Percentiles rank a stretch among this genome's conserved stretches.
These are phyloP conservation scores for Starmerella apis DNA, from an alignment of 805 yeast species.

Conservation along the genomic window DNA sequence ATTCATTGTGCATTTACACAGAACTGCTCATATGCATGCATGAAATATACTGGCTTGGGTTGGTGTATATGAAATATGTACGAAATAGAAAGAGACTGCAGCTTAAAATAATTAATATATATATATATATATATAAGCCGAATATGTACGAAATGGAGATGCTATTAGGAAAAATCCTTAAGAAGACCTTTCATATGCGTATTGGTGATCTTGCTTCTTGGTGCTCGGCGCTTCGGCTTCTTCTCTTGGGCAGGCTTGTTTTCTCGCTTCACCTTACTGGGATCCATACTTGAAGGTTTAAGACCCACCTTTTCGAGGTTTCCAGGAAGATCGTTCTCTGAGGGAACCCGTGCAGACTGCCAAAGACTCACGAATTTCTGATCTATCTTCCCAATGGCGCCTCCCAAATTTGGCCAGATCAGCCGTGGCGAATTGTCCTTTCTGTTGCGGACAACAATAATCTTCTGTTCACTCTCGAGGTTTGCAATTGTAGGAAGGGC, in stretches of 20 bases:
- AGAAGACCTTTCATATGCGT: conserved; percentile 93
- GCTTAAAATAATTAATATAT: not conserved
- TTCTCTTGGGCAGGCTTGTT: conserved; percentile 46
- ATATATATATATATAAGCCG: not conserved
- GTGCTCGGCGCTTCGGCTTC: conserved; percentile 76
- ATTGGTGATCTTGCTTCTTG: conserved; percentile 89
- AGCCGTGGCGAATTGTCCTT: conserved; percentile 89
- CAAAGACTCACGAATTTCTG: conserved; percentile 75
- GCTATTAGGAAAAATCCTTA: conserved; percentile 52
- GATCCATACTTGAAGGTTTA: conserved; percentile 96
- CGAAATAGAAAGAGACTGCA: too few species aligned
- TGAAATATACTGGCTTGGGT: too few species aligned
- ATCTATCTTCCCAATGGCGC: conserved; percentile 60
- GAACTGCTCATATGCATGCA: too few species aligned
- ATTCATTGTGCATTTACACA: too few species aligned
- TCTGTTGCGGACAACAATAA: conserved; percentile 76
- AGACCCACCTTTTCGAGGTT: conserved; percentile 72
- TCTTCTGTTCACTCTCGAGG: conserved; percentile 64
- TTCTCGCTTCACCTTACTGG: conserved; percentile 67
- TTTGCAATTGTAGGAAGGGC: conserved; percentile 69
- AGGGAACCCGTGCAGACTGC: conserved; percentile 70
- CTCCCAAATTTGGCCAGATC: conserved; percentile 83
- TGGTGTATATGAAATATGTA: too few species aligned
- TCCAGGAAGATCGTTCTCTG: conserved; percentile 68
- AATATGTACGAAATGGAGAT: not conserved